phyloP scores from a whole-genome alignment of 306 rosid species.

The Sphenostylis stenocarpa region DNA sequence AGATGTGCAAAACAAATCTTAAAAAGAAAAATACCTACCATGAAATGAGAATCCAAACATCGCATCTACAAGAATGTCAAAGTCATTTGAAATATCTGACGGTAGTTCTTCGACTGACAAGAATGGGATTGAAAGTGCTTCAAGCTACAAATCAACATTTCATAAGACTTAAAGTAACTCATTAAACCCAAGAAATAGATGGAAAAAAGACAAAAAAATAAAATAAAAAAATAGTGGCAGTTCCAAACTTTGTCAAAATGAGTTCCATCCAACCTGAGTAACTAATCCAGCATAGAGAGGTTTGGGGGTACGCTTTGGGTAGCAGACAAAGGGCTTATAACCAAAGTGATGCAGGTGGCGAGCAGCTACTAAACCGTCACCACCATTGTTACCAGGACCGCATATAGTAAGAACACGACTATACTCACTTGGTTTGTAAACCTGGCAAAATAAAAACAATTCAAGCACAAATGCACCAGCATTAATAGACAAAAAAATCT shows the following conservation, averaged over 20 bases:
- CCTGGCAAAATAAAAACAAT: conserved; percentile 48
- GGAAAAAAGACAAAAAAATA: background rate
- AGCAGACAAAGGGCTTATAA: conserved; percentile 71
- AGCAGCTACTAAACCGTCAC: conserved; percentile 96
- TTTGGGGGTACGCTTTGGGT: conserved; percentile 85
- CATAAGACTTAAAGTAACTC: conserved; percentile 32
- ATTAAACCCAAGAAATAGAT: conserved; percentile 17
- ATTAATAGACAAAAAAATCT: background rate
- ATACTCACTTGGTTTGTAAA: conserved; percentile 67
- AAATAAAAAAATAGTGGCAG: background rate
- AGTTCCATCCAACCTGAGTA: conserved; percentile 65
- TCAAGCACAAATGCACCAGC: conserved; percentile 12
- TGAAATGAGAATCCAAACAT: conserved; percentile 96
- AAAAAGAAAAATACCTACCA: conserved; percentile 50
- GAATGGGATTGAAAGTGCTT: conserved; percentile 84
- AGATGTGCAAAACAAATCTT: background rate
- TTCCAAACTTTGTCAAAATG: conserved; percentile 15
- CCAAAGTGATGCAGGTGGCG: conserved; percentile 93
- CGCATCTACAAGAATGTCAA: conserved; percentile 77
- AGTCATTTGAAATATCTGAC: conserved; percentile 64
- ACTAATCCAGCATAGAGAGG: conserved; percentile 86
- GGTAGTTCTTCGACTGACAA: conserved; percentile 78
- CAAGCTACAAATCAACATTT: conserved; percentile 63
- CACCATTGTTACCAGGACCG: conserved; percentile 99
- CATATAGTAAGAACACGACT: conserved; percentile 74